Percentiles rank a stretch among this genome's conserved stretches.
These are phyloP conservation scores for Clitoria ternatea DNA, from an alignment of 306 rosid genomes.

Conservation along the genomic window DNA sequence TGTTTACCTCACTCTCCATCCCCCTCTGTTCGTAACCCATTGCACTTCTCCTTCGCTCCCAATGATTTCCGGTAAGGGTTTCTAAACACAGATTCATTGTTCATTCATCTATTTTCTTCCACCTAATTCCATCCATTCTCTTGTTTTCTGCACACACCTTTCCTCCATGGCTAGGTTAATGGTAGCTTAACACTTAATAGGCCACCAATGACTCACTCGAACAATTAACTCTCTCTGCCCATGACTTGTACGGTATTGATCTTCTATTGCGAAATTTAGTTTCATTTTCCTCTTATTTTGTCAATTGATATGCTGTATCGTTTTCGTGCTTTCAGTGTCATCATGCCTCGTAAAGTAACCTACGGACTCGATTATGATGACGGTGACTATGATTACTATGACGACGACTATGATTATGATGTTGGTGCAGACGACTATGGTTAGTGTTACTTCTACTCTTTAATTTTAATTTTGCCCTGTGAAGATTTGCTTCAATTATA, in stretches of 20 bases:
- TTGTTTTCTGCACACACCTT: not conserved
- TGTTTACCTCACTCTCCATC: not conserved
- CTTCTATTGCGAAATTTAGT: too few species aligned
- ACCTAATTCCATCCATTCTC: not conserved
- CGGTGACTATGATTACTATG: slow-evolving; percentile 46
- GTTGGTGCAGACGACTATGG: slow-evolving; percentile 47
- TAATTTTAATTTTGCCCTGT: too few species aligned
- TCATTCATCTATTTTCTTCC: not conserved
- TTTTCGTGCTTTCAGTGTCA: not conserved
- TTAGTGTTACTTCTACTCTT: slow-evolving; percentile 35
- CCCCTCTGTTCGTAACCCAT: slow-evolving; percentile 2
- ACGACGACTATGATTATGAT: slow-evolving; percentile 40
- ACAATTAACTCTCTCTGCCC: not conserved
- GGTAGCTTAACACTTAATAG: not conserved
- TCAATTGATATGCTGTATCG: not conserved
- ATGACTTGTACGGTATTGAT: too few species aligned
- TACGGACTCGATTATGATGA: slow-evolving; percentile 63
- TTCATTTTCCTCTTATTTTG: not conserved
- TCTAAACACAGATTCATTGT: not conserved
- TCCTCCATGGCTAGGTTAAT: not conserved
- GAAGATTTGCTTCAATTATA: not conserved
- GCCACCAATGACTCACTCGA: not conserved
- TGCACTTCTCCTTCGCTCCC: not conserved
- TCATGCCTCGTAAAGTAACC: slow-evolving; percentile 84
- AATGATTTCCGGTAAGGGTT: not conserved